Evolutionary conservation across 139 green algal genomes (phyloP).

Genomic region (Chlorella sorokiniana): DNA sequence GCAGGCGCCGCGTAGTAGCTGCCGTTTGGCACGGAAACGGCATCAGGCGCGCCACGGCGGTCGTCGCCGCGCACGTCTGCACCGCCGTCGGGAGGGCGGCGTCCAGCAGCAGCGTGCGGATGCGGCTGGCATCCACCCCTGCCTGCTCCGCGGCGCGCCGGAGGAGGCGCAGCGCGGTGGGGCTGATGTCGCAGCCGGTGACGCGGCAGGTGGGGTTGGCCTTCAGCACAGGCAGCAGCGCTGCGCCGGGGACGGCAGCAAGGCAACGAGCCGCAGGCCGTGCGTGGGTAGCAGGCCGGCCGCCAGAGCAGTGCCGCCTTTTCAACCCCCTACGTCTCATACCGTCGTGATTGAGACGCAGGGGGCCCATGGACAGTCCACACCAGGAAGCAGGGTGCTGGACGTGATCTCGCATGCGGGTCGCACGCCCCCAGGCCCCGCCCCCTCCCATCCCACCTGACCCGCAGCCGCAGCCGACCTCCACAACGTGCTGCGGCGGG

Average conservation of each 20-base stretch:
- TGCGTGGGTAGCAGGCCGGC: neutral
- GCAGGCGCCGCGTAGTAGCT: neutral
- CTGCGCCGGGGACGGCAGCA: neutral
- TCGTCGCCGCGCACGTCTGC: neutral
- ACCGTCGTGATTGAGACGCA: too few species aligned
- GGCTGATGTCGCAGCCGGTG: constrained; percentile 66
- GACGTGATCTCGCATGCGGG: constrained; percentile 2
- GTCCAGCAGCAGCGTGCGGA: constrained; percentile 41
- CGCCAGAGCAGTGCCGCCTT: too few species aligned
- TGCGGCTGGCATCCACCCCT: constrained; percentile 43
- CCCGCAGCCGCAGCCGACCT: constrained; percentile 78
- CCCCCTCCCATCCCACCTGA: constrained; percentile 27
- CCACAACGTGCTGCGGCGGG: constrained; percentile 56
- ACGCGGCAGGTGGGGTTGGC: constrained; percentile 50
- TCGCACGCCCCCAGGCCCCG: neutral
- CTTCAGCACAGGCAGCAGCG: constrained; percentile 71
- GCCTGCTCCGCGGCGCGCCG: constrained; percentile 36
- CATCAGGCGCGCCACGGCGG: too few species aligned
- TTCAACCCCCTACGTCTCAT: too few species aligned
- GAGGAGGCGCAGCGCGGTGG: constrained; percentile 66
- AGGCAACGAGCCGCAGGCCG: neutral
- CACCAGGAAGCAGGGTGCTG: neutral
- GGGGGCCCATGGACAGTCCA: too few species aligned
- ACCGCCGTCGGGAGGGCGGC: neutral
- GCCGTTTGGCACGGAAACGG: too few species aligned